A percentile compares a stretch with the other conserved stretches of the same genome.
phyloP scores from a whole-genome alignment of 1,139 yeast genomes.

The Kodamaea ohmeri region DNA sequence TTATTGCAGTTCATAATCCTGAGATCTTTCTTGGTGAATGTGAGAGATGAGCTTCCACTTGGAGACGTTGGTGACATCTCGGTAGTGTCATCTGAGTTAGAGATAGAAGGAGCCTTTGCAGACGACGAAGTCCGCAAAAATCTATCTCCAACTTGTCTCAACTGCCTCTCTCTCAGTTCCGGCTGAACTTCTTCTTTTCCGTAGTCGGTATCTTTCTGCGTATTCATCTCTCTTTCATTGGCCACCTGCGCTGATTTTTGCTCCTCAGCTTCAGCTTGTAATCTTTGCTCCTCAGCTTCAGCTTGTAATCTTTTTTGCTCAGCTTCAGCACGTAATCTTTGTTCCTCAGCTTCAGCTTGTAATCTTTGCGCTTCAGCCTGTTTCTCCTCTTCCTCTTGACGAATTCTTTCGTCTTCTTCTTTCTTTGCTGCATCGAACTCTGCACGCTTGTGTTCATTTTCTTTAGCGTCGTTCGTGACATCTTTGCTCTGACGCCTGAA shows the following conservation, averaged over 20 bases:
- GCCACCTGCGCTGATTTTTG: neutral
- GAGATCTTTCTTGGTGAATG: conserved; percentile 57
- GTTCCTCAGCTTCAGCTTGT: neutral
- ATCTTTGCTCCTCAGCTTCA: neutral
- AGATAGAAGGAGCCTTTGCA: conserved; percentile 24
- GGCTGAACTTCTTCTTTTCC: too few species aligned
- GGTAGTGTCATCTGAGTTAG: conserved; percentile 19
- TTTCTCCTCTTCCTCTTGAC: conserved; percentile 7
- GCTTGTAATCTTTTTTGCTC: neutral
- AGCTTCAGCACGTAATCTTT: neutral
- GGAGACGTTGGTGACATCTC: conserved; percentile 1
- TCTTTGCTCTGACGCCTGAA: conserved; percentile 4
- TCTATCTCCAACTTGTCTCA: neutral
- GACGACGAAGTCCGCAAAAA: neutral
- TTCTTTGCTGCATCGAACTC: neutral
- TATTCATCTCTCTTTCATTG: neutral
- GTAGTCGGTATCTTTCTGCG: too few species aligned
- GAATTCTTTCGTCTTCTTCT: conserved; percentile 14
- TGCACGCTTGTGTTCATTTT: conserved; percentile 10
- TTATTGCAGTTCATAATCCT: conserved; percentile 60
- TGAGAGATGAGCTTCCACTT: conserved; percentile 12
- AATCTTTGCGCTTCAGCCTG: neutral
- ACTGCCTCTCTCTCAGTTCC: neutral
- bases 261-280: neutral
- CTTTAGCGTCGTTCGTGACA: neutral